Conservation (phyloP, 1,284 basidiomycete species). For the Cutaneotrichosporon arboriforme region DNA sequence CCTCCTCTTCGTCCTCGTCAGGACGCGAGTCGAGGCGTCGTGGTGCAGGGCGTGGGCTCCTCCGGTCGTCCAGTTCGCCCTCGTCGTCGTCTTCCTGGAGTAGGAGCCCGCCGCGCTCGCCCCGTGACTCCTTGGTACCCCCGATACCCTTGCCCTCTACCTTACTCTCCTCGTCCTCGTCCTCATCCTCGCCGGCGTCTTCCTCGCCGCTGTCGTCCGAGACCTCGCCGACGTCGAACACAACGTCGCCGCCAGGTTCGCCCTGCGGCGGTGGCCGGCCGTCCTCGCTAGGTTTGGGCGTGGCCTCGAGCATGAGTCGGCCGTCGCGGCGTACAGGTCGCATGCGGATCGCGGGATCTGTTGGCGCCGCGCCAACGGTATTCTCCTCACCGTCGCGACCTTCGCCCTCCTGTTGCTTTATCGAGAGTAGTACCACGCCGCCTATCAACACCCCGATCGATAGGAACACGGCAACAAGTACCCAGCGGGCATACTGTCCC, state of each 20-base stretch:
- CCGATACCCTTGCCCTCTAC: slow-evolving; percentile 26
- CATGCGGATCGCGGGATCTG: slow-evolving; percentile 27
- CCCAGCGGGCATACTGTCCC: slow-evolving; percentile 74
- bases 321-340: slow-evolving; percentile 14
- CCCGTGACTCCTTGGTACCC: slow-evolving; percentile 15
- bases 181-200: slow-evolving; percentile 28
- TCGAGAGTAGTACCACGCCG: slow-evolving; percentile 62
- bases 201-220: slow-evolving; percentile 27
- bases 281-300: slow-evolving; percentile 4
- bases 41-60: neutral
- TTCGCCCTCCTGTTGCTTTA: slow-evolving; percentile 31
- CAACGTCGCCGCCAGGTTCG: slow-evolving; percentile 7
- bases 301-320: neutral
- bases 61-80: neutral
- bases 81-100: slow-evolving; percentile 9
- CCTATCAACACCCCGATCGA: slow-evolving; percentile 77
- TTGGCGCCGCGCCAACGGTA: slow-evolving; percentile 9
- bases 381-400: slow-evolving; percentile 1
- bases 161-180: slow-evolving; percentile 12
- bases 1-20: slow-evolving; percentile 18
- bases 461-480: slow-evolving; percentile 74
- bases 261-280: neutral
- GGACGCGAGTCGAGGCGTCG: neutral
- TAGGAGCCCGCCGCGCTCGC: slow-evolving; percentile 20
- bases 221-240: slow-evolving; percentile 13